These are phyloP conservation scores for Sporothrix phasma DNA, from an alignment of 2,329 filamentous ascomycete genomes.

Conservation along the genomic window DNA sequence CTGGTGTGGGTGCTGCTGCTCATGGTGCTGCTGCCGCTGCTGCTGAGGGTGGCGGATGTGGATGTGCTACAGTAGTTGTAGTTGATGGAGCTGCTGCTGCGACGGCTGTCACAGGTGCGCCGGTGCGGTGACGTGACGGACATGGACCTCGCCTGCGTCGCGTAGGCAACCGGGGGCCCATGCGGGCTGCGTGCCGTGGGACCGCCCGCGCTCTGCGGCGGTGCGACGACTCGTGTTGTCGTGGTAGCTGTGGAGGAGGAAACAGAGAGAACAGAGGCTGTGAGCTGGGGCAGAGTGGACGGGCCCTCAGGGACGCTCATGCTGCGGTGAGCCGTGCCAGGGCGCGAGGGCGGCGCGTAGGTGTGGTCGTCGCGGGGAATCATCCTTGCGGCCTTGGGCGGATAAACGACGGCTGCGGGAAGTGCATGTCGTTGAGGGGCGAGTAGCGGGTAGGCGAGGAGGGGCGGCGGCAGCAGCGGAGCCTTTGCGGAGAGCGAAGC, in stretches of 20 bases:
- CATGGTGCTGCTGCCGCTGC: constrained; percentile 10
- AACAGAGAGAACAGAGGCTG: background rate
- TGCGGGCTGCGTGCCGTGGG: background rate
- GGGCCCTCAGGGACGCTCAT: constrained; percentile 5
- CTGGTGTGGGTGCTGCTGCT: constrained; percentile 6
- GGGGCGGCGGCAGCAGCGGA: constrained; percentile 16
- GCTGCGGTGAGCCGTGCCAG: background rate
- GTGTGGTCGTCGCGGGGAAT: constrained; percentile 41
- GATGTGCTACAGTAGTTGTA: constrained; percentile 9
- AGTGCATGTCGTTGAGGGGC: constrained; percentile 23
- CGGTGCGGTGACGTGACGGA: constrained; percentile 1
- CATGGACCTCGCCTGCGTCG: constrained; percentile 3
- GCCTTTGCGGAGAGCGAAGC: constrained; percentile 8
- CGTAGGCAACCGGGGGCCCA: background rate
- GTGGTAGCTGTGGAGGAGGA: background rate
- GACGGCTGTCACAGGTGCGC: constrained; percentile 5
- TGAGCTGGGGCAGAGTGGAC: background rate
- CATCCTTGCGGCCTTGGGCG: constrained; percentile 45
- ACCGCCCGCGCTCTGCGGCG: background rate
- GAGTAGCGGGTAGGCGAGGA: constrained; percentile 20
- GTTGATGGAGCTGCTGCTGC: constrained; percentile 10
- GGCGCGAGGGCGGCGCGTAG: constrained; percentile 5
- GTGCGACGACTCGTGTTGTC: background rate
- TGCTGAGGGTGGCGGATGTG: constrained; percentile 9
- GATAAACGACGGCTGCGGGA: constrained; percentile 46